These are phyloP conservation scores for Lactifluus piperatus DNA, from an alignment of 768 basidiomycete species.

Conservation along the genomic window DNA sequence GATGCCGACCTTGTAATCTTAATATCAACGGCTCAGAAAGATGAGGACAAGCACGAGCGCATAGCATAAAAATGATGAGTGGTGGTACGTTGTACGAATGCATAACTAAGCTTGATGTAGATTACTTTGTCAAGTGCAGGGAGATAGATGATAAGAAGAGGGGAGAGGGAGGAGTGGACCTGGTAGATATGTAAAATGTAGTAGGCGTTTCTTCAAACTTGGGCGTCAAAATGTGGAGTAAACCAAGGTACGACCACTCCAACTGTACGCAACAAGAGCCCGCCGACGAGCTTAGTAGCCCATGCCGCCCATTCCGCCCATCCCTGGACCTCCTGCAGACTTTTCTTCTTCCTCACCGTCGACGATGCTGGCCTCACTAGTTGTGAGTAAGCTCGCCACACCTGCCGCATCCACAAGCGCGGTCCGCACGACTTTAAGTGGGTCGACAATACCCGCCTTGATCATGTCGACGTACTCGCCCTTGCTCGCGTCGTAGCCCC, in stretches of 20 bases:
- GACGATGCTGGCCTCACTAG: constrained; percentile 87
- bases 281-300: constrained; percentile 31
- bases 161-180: too few species aligned
- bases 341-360: constrained; percentile 85
- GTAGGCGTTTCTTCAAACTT: background rate
- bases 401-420: constrained; percentile 88
- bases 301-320: constrained; percentile 57
- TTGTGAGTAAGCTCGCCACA: constrained; percentile 90
- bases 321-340: constrained; percentile 36
- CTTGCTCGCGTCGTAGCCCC: constrained; percentile 87
- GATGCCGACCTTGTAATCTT: background rate
- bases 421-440: constrained; percentile 90
- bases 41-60: background rate
- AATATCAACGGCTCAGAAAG: background rate
- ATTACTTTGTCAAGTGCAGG: constrained; percentile 9
- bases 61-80: constrained; percentile 9
- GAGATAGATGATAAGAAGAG: background rate
- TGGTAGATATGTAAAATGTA: background rate
- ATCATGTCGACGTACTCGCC: constrained; percentile 96
- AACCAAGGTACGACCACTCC: background rate
- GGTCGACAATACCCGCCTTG: constrained; percentile 89
- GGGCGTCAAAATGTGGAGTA: background rate
- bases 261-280: too few species aligned
- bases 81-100: constrained; percentile 14
- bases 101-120: constrained; percentile 11